Evolutionary conservation across 495 filamentous ascomycete genomes (phyloP).

Genomic region (Thozetella sp.): DNA sequence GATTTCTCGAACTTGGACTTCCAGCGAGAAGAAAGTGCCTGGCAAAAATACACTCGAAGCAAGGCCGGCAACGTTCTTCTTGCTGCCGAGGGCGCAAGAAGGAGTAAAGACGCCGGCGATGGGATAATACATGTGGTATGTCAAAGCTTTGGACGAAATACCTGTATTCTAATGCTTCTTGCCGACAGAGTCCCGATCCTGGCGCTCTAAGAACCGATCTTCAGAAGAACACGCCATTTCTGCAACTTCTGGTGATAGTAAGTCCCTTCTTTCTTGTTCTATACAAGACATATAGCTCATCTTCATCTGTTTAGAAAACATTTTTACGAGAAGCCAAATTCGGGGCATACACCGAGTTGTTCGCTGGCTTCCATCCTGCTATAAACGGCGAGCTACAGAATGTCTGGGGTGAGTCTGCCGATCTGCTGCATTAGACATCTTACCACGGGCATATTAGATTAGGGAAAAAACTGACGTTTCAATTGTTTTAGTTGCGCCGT

Average conservation of each 20-base stretch:
- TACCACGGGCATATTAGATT: too few species aligned
- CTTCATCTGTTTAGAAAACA: background rate
- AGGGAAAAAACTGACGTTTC: conserved; percentile 19
- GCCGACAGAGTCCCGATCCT: conserved; percentile 16
- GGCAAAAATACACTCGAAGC: conserved; percentile 27
- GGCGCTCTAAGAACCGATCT: conserved; percentile 35
- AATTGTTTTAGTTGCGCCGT: background rate
- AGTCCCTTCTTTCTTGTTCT: background rate
- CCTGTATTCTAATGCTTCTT: background rate
- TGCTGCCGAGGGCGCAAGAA: conserved; percentile 23
- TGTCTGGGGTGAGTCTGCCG: too few species aligned
- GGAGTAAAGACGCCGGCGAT: conserved; percentile 11
- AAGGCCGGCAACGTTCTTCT: conserved; percentile 36
- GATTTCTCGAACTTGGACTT: conserved; percentile 34
- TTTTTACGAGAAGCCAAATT: conserved; percentile 23
- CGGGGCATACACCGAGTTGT: conserved; percentile 48
- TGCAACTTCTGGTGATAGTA: background rate
- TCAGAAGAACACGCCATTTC: conserved; percentile 16
- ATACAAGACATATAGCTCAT: background rate
- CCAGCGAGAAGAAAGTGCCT: conserved; percentile 21
- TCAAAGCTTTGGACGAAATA: too few species aligned
- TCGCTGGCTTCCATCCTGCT: conserved; percentile 39
- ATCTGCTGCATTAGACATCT: too few species aligned
- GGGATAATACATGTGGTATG: conserved; percentile 22
- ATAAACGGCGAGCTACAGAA: too few species aligned